Percentiles rank a stretch among this genome's conserved stretches.
Conservation (phyloP, 129 eudicot species). For the Flaveria brownii region DNA sequence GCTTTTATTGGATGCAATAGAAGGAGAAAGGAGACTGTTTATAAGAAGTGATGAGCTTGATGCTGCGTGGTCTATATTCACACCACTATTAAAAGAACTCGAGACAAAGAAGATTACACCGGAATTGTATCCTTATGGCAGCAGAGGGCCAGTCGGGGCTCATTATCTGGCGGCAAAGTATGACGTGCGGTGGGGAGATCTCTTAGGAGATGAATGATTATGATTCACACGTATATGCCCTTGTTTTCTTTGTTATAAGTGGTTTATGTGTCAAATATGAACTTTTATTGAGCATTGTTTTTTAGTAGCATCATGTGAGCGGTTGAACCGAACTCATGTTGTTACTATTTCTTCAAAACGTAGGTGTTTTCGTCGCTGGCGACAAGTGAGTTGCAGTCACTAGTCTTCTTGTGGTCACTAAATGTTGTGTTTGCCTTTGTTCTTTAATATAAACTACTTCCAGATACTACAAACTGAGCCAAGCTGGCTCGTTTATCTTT, state of each 20-base stretch:
- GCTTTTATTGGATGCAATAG: slow-evolving; percentile 78
- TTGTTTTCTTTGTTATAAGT: neutral
- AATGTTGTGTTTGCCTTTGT: no score
- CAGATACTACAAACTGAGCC: no score
- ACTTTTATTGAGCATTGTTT: neutral
- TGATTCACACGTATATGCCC: slow-evolving; percentile 20
- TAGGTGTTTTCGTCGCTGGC: no score
- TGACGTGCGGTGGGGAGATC: slow-evolving; percentile 92
- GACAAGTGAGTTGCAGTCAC: no score
- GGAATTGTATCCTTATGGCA: slow-evolving; percentile 88
- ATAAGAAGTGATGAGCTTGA: slow-evolving; percentile 95
- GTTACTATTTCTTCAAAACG: no score
- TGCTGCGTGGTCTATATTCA: slow-evolving; percentile 89
- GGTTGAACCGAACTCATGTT: no score
- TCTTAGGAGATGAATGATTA: slow-evolving; percentile 57
- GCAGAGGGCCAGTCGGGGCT: slow-evolving; percentile 94
- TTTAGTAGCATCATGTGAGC: no score
- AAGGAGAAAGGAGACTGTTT: slow-evolving; percentile 83
- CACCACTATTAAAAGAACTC: slow-evolving; percentile 76
- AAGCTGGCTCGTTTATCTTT: no score
- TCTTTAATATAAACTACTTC: no score
- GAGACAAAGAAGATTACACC: slow-evolving; percentile 80
- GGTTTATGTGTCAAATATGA: neutral
- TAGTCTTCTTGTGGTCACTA: no score
- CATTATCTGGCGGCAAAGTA: slow-evolving; percentile 93